phyloP scores from a whole-genome alignment of 75 land plant species.

The Selaginella tamariscina region DNA sequence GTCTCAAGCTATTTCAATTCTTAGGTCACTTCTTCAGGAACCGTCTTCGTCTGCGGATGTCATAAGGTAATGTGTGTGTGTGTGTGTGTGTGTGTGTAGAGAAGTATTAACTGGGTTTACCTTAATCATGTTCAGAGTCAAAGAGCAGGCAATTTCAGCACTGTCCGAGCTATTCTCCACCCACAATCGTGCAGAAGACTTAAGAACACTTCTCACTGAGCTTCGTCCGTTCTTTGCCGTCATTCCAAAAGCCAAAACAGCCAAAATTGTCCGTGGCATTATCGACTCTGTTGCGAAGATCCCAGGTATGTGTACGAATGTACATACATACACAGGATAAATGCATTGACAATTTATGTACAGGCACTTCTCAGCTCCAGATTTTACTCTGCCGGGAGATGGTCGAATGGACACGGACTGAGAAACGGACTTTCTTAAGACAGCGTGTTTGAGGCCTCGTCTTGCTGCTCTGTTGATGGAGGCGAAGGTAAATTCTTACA shows the following conservation, averaged over 20 bases:
- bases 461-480: slow-evolving; percentile 66
- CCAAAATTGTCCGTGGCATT: slow-evolving; percentile 54
- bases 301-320: too few species aligned
- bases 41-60: slow-evolving; percentile 46
- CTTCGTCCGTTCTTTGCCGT: slow-evolving; percentile 44
- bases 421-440: slow-evolving; percentile 57
- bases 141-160: slow-evolving; percentile 56
- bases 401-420: slow-evolving; percentile 68
- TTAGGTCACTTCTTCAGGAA: slow-evolving; percentile 33
- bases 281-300: slow-evolving; percentile 66
- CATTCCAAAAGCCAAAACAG: slow-evolving; percentile 53
- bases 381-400: slow-evolving; percentile 52
- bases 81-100: too few species aligned
- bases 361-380: slow-evolving; percentile 51
- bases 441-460: slow-evolving; percentile 58
- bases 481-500: too few species aligned
- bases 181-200: slow-evolving; percentile 44
- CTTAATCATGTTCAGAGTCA: slow-evolving; percentile 43
- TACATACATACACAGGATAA: too few species aligned
- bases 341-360: too few species aligned
- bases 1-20: slow-evolving; percentile 36
- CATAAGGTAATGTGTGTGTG: too few species aligned
- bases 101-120: too few species aligned
- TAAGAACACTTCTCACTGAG: slow-evolving; percentile 38
- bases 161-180: slow-evolving; percentile 44